Base-by-base conservation (phyloP, 108 stramenopile genomes). In the Nannochloropsis granulata region DNA sequence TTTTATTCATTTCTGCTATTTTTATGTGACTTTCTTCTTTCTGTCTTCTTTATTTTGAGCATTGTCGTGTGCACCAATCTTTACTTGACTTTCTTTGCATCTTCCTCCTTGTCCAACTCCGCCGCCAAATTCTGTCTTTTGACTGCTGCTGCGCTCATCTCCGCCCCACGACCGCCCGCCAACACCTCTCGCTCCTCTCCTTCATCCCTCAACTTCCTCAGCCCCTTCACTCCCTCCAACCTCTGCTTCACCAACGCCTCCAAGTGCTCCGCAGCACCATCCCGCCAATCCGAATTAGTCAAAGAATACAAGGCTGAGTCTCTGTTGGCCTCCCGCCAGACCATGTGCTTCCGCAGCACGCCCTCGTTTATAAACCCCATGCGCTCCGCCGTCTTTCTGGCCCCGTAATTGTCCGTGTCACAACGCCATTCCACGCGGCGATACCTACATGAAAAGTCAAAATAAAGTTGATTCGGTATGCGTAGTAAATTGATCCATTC, bases 321-420 rank as follows among this genome's bases (percentile, higher is more conserved):
- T 21, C 86, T 82, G 19, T 86, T 86, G 78, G 82, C 78, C 79
- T 83, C 86, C 86, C 82, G 79, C 43, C 82, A 82, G 25, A 86
- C 25, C 86, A 86, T 86, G 45, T 86, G 86, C 79, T 86, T 86
- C 10, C 79, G 26, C 13, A 86, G 86, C 43, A 86, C 86, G 23
- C 86, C 86, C 79, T 86, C 86, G 13, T 83, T 43, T 16, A 46
- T 43, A 79, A 86, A 86, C 13, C 86, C 86, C n/a, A 44, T 34
- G 12, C 25, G 44, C 79, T 83, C 81, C 12, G 81, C 80, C 23
- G 78, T 44, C 42, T 25, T 80, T 78, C 79, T 12, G 5, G 82
- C 86, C 14, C 44, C 82, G 19, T 46, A 82, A 79, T 86, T 78
- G 16, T 78, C 86, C n/a, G 82, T 82, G n/a, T 86, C 86, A 43